Base-by-base conservation (phyloP, 2,329 filamentous ascomycete genomes). In the Clonostachys solani region DNA sequence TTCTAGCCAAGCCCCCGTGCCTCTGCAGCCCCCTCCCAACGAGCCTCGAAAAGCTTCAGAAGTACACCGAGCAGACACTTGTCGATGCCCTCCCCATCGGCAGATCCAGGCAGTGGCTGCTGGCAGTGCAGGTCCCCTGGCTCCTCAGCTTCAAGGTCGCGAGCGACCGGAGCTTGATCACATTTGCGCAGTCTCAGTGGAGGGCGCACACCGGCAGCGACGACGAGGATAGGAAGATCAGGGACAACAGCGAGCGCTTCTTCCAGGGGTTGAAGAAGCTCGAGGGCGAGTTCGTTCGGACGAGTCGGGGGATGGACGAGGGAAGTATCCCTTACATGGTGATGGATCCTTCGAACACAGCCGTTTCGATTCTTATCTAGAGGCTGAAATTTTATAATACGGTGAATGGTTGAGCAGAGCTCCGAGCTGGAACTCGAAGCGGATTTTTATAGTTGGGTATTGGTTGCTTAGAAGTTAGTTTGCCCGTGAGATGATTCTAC, bases 121-220 rank as follows among this genome's bases (percentile, higher is more conserved):
- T 77, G 2, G 58, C 68, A 1, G 63, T 66, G 1, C 71, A 75
- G 42, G 52, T 77, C 1, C 73, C 73, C 1, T 69, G 68, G 56
- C 59, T 77, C 2, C 61, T 75, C 9, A 73, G 67, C 49, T 72
- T 68, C 58, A 61, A 64, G 46, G 70, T 73, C 6, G 62, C 61
- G 0, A 57, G 64, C 16, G 63, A 71, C 17, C 57, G 69, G 44
- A 73, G 63, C 36, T 51, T 74, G 34, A 49, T 70, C 16, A 67
- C 61, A 23, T 73, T 71, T 48, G 70, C 70, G 4, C 59, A 60
- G n/a, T 64, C 64, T 17, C 59, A 64, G 55, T 66, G 61, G 61
- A 50, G 50, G 23, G 54, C 64, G 12, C 59, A 64, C 37, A 33
- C 15, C 3, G 46, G 50, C 4, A 60, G 56, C 33, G 42, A 52